Evolutionary conservation across 139 green algal genomes (phyloP).

Genomic region (Chlamydomonas sphaeroides): DNA sequence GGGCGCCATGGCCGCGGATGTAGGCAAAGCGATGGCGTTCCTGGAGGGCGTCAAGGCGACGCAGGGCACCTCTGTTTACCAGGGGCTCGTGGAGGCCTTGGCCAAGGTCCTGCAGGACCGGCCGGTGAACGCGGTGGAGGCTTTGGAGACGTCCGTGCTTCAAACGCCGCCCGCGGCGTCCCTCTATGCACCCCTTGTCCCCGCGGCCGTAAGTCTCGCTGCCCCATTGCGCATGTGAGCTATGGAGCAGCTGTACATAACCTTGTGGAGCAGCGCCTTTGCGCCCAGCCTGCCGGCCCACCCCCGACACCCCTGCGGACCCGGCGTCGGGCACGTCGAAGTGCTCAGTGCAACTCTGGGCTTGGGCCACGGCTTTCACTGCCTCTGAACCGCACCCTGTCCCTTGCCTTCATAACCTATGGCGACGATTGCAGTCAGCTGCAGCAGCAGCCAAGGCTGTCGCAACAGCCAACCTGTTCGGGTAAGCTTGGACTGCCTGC

Average conservation of each 20-base stretch:
- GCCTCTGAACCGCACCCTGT: too few relatives aligned
- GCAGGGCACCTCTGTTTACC: constrained; percentile 13
- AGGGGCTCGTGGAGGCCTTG: not conserved
- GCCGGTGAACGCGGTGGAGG: constrained; percentile 35
- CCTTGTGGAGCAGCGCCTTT: too few relatives aligned
- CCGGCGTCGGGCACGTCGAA: too few relatives aligned
- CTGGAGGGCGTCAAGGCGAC: constrained; percentile 18
- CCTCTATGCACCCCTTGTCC: constrained; percentile 8
- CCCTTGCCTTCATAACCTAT: too few relatives aligned
- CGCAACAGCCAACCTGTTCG: constrained; percentile 59
- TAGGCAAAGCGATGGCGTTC: constrained; percentile 25
- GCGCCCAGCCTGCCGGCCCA: too few relatives aligned
- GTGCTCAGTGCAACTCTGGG: too few relatives aligned
- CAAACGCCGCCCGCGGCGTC: not conserved
- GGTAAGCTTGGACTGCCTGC: too few relatives aligned
- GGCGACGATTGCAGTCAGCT: constrained; percentile 51
- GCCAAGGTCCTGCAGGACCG: constrained; percentile 28
- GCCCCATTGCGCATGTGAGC: too few relatives aligned
- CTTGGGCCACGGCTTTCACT: too few relatives aligned
- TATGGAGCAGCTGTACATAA: too few relatives aligned
- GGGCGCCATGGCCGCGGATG: constrained; percentile 37
- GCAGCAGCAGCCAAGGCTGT: constrained; percentile 51
- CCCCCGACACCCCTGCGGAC: too few relatives aligned
- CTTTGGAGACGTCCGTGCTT: constrained; percentile 30
- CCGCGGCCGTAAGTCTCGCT: constrained; percentile 10